Evolutionary conservation across 768 basidiomycete genomes (phyloP).

Genomic region (Phlegmacium glaucopus): DNA sequence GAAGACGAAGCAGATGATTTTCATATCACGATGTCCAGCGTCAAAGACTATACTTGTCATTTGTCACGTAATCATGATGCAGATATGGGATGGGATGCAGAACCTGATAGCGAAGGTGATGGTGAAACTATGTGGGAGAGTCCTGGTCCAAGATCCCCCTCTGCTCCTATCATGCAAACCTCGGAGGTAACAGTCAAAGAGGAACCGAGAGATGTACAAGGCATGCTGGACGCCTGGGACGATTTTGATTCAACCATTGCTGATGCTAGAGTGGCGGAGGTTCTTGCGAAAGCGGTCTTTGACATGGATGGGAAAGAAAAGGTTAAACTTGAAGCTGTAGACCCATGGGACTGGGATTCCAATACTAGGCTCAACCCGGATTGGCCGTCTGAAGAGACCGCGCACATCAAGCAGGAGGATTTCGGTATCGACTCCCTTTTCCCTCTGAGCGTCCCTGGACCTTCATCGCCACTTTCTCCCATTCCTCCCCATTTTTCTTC

Average conservation of each 20-base stretch:
- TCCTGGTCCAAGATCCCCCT: slow-evolving; percentile 62
- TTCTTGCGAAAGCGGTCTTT: slow-evolving; percentile 32
- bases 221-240: slow-evolving; percentile 70
- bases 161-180: slow-evolving; percentile 39
- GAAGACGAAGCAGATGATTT: slow-evolving; percentile 57
- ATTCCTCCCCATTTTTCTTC: slow-evolving; percentile 23
- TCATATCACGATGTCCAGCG: slow-evolving; percentile 41
- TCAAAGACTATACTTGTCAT: slow-evolving; percentile 27
- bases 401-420: slow-evolving; percentile 46
- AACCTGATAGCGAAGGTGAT: slow-evolving; percentile 55
- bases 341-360: slow-evolving; percentile 43
- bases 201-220: slow-evolving; percentile 59
- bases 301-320: slow-evolving; percentile 24
- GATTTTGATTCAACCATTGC: slow-evolving; percentile 46
- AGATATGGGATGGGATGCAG: slow-evolving; percentile 43
- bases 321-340: slow-evolving; percentile 44
- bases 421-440: slow-evolving; percentile 37
- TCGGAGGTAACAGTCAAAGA: slow-evolving; percentile 48
- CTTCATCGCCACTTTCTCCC: slow-evolving; percentile 25
- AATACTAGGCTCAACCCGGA: slow-evolving; percentile 20
- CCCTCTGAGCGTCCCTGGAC: slow-evolving; percentile 21
- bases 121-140: slow-evolving; percentile 60
- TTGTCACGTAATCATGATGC: slow-evolving; percentile 17
- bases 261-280: slow-evolving; percentile 41
- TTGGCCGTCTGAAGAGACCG: slow-evolving; percentile 31